Base-by-base conservation (phyloP, 169 alveolate genomes). In the Plasmodium yoelii region DNA sequence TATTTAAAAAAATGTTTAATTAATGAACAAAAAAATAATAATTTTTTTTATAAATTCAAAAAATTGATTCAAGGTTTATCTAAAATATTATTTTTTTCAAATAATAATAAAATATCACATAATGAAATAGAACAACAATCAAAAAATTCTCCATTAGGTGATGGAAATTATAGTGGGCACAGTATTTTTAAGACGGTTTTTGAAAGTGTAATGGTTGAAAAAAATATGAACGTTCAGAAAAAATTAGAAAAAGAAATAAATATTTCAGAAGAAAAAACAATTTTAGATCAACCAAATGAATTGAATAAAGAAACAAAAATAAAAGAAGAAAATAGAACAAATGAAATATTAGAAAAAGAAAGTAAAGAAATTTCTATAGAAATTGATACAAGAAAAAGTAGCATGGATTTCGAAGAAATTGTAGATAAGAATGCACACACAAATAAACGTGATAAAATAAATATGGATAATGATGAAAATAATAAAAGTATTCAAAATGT, bases 111-210 rank as follows among this genome's bases (percentile, higher is more conserved):
- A 34, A 34, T 34, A 55, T 7, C 65, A 46, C 15, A 15, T 12
- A 18, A 26, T 75, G 2, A 39, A 1, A 10, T 44, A 8, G 59
- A 51, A 49, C 57, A 57, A 7, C 28, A 24, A 15, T 24, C 28
- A n/a, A 47, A 57, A 39, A 46, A 49, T 13, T 6, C 7, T 0
- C 42, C 6, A 34, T 42, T 39, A 7, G 26, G 47, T 26, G 19
- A 24, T 56, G 7, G 53, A 59, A 24, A 26, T 47, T 8, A 9
- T 34, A 60, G 19, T 19, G 63, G 26, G 15, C 63, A 18, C n/a
- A 67, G 28, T 26, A 26, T 74, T 42, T 74, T 74, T 74, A 74
- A 74, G 19, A 74, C 74, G n/a, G 22, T 59, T 44, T 74, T 74
- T 60, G 88, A 51, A 12, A 74, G 19, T 22, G 12, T 15, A 24